phyloP scores from a whole-genome alignment of 2,329 filamentous ascomycete genomes.

The Lecanosticta acicola region DNA sequence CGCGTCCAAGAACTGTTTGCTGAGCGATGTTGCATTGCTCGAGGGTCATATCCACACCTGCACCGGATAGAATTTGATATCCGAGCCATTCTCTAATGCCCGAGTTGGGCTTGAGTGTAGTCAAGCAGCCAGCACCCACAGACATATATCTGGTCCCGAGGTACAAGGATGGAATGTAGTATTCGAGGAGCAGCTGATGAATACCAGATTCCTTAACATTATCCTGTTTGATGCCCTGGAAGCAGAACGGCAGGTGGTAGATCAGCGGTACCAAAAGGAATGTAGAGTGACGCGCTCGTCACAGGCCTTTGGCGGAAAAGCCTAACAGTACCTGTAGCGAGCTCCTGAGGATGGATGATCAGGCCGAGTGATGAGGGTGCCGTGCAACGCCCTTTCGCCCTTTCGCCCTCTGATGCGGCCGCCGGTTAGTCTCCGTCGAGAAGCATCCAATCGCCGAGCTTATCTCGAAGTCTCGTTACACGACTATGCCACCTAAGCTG shows the following conservation, averaged over 20 bases:
- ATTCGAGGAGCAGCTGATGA: conserved; percentile 30
- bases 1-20: conserved; percentile 9
- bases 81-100: conserved; percentile 18
- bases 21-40: conserved; percentile 13
- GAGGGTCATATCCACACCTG: conserved; percentile 10
- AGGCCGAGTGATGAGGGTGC: too few relatives aligned
- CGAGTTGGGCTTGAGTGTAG: conserved; percentile 12
- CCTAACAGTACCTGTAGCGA: conserved; percentile 12
- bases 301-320: conserved; percentile 14
- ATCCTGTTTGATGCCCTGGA: conserved; percentile 12
- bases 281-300: conserved; percentile 7
- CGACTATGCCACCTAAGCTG: too few relatives aligned
- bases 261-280: conserved; percentile 4
- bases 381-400: too few relatives aligned
- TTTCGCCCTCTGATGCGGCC: too few relatives aligned
- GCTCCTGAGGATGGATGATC: too few relatives aligned
- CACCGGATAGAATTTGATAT: conserved; percentile 15
- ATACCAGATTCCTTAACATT: conserved; percentile 13
- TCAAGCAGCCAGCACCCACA: conserved; percentile 40
- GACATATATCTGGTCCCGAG: conserved; percentile 35
- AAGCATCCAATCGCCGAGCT: too few relatives aligned
- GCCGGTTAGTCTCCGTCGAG: too few relatives aligned
- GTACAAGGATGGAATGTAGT: conserved; percentile 44
- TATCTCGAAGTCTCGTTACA: too few relatives aligned
- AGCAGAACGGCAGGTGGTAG: conserved; percentile 8